A percentile compares a stretch with the other conserved stretches of the same genome.
Evolutionary conservation across 108 stramenopile species (phyloP).

Genomic region (Licmophora abbreviata): DNA sequence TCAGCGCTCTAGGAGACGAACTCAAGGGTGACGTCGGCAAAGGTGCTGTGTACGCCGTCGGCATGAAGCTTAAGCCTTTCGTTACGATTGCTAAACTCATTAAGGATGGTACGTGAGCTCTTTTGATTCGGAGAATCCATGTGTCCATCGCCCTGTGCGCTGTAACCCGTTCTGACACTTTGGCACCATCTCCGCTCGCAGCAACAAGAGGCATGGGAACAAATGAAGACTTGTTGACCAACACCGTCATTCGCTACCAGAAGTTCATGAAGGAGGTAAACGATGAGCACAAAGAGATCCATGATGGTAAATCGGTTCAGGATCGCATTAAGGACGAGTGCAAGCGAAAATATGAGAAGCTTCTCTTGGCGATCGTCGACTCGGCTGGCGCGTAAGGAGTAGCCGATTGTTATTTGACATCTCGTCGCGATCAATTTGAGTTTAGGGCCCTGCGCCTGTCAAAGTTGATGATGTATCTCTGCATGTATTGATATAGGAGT

Average conservation of each 20-base stretch:
- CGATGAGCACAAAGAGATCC: constrained; percentile 37
- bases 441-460: too few species aligned
- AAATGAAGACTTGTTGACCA: constrained; percentile 48
- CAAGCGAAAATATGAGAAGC: constrained; percentile 35
- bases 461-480: too few species aligned
- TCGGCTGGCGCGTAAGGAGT: constrained; percentile 52
- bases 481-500: too few species aligned
- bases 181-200: too few species aligned
- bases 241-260: constrained; percentile 54
- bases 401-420: too few species aligned
- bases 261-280: constrained; percentile 35
- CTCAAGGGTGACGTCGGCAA: constrained; percentile 37
- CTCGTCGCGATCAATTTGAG: too few species aligned
- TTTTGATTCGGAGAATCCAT: too few species aligned
- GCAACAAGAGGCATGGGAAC: constrained; percentile 60
- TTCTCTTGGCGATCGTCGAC: constrained; percentile 45
- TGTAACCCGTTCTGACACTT: too few species aligned
- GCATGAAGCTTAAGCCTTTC: constrained; percentile 56
- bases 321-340: constrained; percentile 43
- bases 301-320: constrained; percentile 48
- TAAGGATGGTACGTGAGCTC: too few species aligned
- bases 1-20: constrained; percentile 62
- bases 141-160: too few species aligned
- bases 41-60: constrained; percentile 32
- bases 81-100: constrained; percentile 51